These are phyloP conservation scores for Bruguiera parviflora DNA, from an alignment of 345 rosid species.

Conservation along the genomic window DNA sequence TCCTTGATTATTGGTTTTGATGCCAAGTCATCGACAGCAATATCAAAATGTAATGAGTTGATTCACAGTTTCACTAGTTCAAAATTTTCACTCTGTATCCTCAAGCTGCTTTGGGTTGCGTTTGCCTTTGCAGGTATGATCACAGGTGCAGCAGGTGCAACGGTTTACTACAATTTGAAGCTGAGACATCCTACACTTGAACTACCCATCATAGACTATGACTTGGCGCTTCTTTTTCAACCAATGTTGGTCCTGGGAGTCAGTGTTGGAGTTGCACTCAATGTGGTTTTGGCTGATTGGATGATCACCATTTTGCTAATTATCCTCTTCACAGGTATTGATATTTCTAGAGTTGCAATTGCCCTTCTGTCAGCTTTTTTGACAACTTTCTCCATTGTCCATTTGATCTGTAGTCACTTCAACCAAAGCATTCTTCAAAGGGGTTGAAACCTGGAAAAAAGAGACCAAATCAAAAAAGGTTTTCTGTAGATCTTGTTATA, in stretches of 20 bases:
- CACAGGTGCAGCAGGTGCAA: conserved; percentile 75
- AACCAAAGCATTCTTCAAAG: conserved; percentile 43
- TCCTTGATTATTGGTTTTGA: conserved; percentile 75
- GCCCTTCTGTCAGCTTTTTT: neutral
- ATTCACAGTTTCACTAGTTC: neutral
- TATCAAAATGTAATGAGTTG: conserved; percentile 65
- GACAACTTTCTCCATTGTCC: neutral
- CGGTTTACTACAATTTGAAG: conserved; percentile 74
- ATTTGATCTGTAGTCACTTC: conserved; percentile 34
- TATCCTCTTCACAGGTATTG: conserved; percentile 67
- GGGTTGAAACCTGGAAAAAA: conserved; percentile 44
- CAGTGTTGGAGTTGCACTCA: conserved; percentile 72
- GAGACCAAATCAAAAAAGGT: conserved; percentile 48
- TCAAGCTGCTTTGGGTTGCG: conserved; percentile 3
- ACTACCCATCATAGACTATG: conserved; percentile 78
- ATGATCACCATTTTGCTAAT: conserved; percentile 80
- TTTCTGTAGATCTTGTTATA: neutral
- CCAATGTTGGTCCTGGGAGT: conserved; percentile 89
- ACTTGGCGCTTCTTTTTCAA: conserved; percentile 73
- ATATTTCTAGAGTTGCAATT: conserved; percentile 1
- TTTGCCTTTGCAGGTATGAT: conserved; percentile 60
- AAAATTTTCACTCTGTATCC: neutral
- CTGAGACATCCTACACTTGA: conserved; percentile 73
- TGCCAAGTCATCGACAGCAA: conserved; percentile 73
- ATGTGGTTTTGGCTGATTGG: conserved; percentile 79